phyloP scores from a whole-genome alignment of 257 asterid genomes.

The Solanum neorickii region DNA sequence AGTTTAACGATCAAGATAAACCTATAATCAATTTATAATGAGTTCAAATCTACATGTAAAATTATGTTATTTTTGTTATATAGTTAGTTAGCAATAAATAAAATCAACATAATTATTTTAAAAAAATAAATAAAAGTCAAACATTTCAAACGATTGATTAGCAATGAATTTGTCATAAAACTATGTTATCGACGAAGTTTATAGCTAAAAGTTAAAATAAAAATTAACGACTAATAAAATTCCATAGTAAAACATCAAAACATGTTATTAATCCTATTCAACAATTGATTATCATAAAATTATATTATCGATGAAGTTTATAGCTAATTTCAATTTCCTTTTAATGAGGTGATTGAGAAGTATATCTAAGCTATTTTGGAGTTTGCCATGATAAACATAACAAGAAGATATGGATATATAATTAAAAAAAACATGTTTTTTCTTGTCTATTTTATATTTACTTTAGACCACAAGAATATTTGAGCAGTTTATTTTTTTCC shows the following conservation, averaged over 20 bases:
- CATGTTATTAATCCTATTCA: background rate
- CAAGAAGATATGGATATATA: background rate
- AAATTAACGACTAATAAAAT: no score
- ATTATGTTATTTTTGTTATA: no score
- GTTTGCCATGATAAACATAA: background rate
- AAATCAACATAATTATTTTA: background rate
- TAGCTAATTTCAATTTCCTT: no score
- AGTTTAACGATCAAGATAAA: background rate
- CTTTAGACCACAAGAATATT: constrained; percentile 7
- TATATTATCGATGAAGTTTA: background rate
- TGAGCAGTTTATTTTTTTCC: background rate
- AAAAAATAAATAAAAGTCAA: background rate
- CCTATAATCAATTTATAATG: background rate
- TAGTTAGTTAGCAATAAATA: background rate
- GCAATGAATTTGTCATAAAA: no score
- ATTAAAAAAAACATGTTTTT: background rate
- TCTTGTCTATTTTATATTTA: background rate
- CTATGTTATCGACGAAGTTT: background rate
- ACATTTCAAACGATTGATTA: background rate
- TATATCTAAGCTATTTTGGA: background rate
- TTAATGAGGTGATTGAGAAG: background rate
- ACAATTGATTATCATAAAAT: no score
- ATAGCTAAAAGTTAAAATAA: no score
- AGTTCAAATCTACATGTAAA: background rate
- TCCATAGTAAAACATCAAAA: no score